phyloP scores from a whole-genome alignment of 306 rosid genomes.

The Quercus gilva region DNA sequence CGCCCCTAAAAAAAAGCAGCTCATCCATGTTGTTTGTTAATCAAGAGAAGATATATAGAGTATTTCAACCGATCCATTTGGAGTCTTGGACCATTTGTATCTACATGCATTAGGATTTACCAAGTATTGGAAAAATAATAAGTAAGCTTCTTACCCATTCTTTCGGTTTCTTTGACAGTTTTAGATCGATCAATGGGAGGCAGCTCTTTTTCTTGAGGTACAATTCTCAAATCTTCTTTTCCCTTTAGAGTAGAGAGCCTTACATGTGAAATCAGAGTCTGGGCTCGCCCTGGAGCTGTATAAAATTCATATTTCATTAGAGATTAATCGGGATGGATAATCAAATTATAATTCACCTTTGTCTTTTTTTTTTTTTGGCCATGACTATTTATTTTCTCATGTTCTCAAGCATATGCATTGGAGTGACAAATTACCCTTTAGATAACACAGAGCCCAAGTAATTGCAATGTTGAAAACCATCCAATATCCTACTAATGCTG shows the following conservation, averaged over 20 bases:
- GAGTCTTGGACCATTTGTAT: too few relatives aligned
- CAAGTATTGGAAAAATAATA: too few relatives aligned
- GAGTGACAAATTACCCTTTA: slow-evolving; percentile 29
- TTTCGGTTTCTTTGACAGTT: neutral
- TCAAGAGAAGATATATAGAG: neutral
- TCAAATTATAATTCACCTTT: neutral
- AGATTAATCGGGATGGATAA: neutral
- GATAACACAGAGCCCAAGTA: slow-evolving; percentile 39
- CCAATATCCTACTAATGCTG: slow-evolving; percentile 49
- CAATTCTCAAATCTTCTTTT: slow-evolving; percentile 15
- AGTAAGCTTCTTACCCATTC: neutral
- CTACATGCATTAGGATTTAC: too few relatives aligned
- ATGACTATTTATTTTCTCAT: neutral
- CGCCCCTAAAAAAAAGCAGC: neutral
- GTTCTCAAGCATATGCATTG: slow-evolving; percentile 4
- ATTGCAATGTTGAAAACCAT: slow-evolving; percentile 44
- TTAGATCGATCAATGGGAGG: neutral
- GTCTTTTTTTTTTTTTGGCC: too few relatives aligned
- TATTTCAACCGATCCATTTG: too few relatives aligned
- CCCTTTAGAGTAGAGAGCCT: slow-evolving; percentile 33
- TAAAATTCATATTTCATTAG: neutral
- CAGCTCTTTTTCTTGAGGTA: neutral
- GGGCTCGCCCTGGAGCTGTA: slow-evolving; percentile 52
- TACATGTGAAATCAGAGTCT: slow-evolving; percentile 35
- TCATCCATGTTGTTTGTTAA: neutral